Evolutionary conservation across 306 rosid species (phyloP), one percentile per base, ranked within the genome.

Genomic region (Acacia confusa): DNA sequence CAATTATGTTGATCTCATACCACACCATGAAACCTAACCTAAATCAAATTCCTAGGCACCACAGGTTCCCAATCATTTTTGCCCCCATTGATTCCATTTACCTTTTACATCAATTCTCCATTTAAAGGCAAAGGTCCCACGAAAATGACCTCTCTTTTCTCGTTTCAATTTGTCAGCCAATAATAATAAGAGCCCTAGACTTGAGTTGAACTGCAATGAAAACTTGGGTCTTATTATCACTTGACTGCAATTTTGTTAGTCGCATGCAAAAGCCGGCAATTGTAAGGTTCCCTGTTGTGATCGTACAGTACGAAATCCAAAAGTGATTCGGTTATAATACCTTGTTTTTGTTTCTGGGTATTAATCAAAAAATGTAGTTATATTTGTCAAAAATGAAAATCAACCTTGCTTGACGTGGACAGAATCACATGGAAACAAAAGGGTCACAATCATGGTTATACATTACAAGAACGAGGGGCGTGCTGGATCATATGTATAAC

Each of bases 41-140:
- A 7, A 6, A 9, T 24, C 32, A 40, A 36, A 25, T 55, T 60
- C 36, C 15, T 8, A 0, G 44, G 44, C 30, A 22, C 58, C 75
- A 66, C 24, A 22, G 72, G 44, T 44, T 58, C 71, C 72, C 66
- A 76, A 76, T 55, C 72, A 57, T 76, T 41, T 25, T n/a, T 13
- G 79, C 69, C 50, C 75, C 64, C 69, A 74, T 65, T 47, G 27
- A 65, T 48, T 28, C 69, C 24, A 25, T 19, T 60, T 7, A 80
- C 66, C 61, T 67, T 27, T 40, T 36, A 38, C 75, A 50, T 50
- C 9, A 16, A 66, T 81, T 75, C 61, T 17, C 75, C 67, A 65
- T 64, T 53, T 16, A 75, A 74, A 74, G 60, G 52, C 58, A 75
- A 38, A 81, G 75, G 75, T 12, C 80, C 76, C 83, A 34, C 66